These are phyloP conservation scores for Voacanga thouarsii DNA, from an alignment of 257 asterid genomes.

Conservation along the genomic window DNA sequence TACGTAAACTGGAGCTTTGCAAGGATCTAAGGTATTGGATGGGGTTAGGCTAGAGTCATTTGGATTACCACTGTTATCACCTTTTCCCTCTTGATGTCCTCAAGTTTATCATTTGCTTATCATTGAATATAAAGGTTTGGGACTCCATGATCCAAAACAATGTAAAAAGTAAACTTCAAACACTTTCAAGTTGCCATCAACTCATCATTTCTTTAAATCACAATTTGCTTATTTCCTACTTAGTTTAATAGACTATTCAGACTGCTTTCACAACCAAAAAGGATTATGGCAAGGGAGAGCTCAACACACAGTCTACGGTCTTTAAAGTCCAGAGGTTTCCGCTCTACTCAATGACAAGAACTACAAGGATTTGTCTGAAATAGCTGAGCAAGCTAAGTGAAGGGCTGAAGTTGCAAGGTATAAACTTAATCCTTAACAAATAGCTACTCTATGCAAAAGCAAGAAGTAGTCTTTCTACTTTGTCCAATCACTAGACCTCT, in stretches of 20 bases:
- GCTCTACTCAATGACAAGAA: constrained; percentile 36
- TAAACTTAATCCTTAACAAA: not conserved
- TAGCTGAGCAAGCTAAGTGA: constrained; percentile 74
- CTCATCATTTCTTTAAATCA: not conserved
- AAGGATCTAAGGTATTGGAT: constrained; percentile 73
- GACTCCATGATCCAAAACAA: constrained; percentile 70
- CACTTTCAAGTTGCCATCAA: not conserved
- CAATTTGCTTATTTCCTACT: not conserved
- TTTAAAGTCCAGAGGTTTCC: constrained; percentile 32
- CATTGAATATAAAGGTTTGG: constrained; percentile 75
- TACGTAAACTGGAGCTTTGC: constrained; percentile 73
- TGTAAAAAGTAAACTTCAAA: constrained; percentile 29
- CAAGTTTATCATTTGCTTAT: constrained; percentile 64
- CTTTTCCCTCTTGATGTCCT: constrained; percentile 73
- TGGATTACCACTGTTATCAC: constrained; percentile 72
- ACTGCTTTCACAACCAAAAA: constrained; percentile 84
- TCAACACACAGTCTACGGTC: constrained; percentile 78
- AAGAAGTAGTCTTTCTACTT: not conserved
- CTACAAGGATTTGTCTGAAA: constrained; percentile 46
- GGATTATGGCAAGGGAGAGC: constrained; percentile 81
- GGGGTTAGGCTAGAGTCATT: constrained; percentile 86
- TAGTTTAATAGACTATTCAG: constrained; percentile 20
- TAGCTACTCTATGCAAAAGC: not conserved
- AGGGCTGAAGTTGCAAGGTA: constrained; percentile 87
- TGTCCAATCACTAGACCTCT: not conserved